phyloP scores from a whole-genome alignment of 140 eudicot species.

The Oenanthe javanica region DNA sequence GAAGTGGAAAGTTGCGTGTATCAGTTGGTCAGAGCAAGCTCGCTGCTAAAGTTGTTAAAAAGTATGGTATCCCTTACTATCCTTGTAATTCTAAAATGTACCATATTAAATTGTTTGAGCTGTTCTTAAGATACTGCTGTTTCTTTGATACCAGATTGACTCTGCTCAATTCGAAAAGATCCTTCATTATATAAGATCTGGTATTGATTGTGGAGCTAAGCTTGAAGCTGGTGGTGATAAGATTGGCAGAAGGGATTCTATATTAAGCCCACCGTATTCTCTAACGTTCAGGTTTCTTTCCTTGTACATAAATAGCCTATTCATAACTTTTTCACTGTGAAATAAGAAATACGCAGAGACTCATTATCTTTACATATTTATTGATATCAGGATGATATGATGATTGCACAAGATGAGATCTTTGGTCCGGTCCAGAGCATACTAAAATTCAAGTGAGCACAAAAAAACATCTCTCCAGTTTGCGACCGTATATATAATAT shows the following conservation, averaged over 20 bases:
- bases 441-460: slow-evolving; percentile 13
- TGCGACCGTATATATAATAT: background rate
- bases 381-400: slow-evolving; percentile 12
- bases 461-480: background rate
- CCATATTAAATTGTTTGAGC: background rate
- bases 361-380: too few species aligned
- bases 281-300: slow-evolving; percentile 36
- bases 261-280: slow-evolving; percentile 54
- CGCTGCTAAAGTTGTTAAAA: too few species aligned
- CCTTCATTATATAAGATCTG: slow-evolving; percentile 39
- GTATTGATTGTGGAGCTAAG: slow-evolving; percentile 44
- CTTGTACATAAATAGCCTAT: background rate
- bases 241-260: slow-evolving; percentile 37
- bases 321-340: background rate
- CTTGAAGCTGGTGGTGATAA: slow-evolving; percentile 51
- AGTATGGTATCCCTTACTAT: too few species aligned
- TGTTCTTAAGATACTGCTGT: background rate
- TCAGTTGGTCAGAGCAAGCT: too few species aligned
- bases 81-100: too few species aligned
- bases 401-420: slow-evolving; percentile 16
- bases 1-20: too few species aligned
- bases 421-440: slow-evolving; percentile 17
- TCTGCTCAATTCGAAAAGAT: slow-evolving; percentile 47
- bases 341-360: background rate
- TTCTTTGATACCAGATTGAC: slow-evolving; percentile 28